phyloP scores from a whole-genome alignment of 129 eudicot genomes.

The Helianthus annuus region HanXRQr2.0-SUNRISE NC_035440.2:69900059-69900558 shows the following conservation, averaged over 20 bases:
- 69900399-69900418: conserved; percentile 92
- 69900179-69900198: neutral
- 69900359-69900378: conserved; percentile 73
- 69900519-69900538: conserved; percentile 88
- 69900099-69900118: no score
- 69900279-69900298: neutral
- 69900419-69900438: conserved; percentile 83
- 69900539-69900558: conserved; percentile 87
- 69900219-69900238: neutral
- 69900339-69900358: conserved; percentile 8
- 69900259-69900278: neutral
- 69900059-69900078: no score
- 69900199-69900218: neutral
- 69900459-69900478: conserved; percentile 95
- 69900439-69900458: conserved; percentile 89
- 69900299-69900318: neutral
- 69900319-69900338: neutral
- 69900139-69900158: no score
- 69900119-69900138: no score
- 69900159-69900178: neutral
- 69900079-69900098: no score
- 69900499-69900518: conserved; percentile 91
- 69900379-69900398: conserved; percentile 99
- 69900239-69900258: neutral
- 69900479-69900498: conserved; percentile 88